A percentile compares a stretch with the other conserved stretches of the same genome.
Conservation (phyloP, 106 monocot species). For the Apostasia ramifera region DNA sequence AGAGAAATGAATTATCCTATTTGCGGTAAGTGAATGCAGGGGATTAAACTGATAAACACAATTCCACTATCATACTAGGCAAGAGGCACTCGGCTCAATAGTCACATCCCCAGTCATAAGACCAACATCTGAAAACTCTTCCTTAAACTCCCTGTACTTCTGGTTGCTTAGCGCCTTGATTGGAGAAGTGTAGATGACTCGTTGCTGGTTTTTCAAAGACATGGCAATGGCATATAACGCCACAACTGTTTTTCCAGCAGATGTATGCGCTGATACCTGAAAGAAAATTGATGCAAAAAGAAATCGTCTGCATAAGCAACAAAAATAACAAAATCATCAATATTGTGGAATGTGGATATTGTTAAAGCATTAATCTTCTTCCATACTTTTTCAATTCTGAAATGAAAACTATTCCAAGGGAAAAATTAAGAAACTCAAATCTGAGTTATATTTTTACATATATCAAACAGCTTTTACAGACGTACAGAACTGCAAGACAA, state of each 20-base stretch:
- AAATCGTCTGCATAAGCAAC: background rate
- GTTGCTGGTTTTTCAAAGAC: constrained; percentile 75
- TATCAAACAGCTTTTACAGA: no score
- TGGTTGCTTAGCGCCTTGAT: constrained; percentile 99
- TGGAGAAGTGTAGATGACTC: constrained; percentile 95
- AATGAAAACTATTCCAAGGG: no score
- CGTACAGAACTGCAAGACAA: no score
- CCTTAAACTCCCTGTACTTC: constrained; percentile 96
- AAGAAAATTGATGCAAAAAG: background rate
- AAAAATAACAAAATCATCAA: no score
- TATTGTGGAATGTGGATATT: no score
- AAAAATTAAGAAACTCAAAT: no score
- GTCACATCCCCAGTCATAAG: constrained; percentile 98
- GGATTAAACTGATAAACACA: background rate
- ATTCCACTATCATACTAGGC: constrained; percentile 49
- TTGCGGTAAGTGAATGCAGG: no score
- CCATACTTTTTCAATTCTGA: no score
- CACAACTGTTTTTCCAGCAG: constrained; percentile 95
- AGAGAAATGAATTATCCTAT: background rate
- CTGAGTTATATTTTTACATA: no score
- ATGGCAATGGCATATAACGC: constrained; percentile 93
- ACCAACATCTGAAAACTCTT: constrained; percentile 92
- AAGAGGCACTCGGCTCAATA: constrained; percentile 95
- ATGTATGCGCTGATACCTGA: constrained; percentile 96
- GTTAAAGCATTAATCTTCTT: no score